Percentiles rank a stretch among this genome's conserved stretches.
Conservation (phyloP, 2,329 filamentous ascomycete genomes). For the Colletotrichum tabaci region DNA sequence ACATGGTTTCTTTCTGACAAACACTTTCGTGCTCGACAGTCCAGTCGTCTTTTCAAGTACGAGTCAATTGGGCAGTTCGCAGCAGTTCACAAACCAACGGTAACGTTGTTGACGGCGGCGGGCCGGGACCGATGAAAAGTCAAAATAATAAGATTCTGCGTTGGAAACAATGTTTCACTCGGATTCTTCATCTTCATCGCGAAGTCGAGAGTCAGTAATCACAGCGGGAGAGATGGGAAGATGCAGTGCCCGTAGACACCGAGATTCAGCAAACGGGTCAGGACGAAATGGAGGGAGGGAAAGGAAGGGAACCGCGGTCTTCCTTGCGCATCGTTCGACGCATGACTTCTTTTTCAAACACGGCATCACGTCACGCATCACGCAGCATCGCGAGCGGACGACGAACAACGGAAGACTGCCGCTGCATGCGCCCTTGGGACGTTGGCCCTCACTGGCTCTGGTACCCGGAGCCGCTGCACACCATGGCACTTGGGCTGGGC, state of each 20-base stretch:
- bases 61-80: slow-evolving; percentile 25
- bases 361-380: slow-evolving; percentile 32
- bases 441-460: slow-evolving; percentile 12
- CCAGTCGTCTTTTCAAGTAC: neutral
- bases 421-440: neutral
- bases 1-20: slow-evolving; percentile 2
- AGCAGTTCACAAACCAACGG: slow-evolving; percentile 1
- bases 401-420: neutral
- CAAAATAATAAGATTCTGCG: slow-evolving; percentile 20
- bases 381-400: neutral
- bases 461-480: neutral
- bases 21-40: slow-evolving; percentile 5
- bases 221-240: neutral
- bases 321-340: slow-evolving; percentile 15
- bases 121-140: slow-evolving; percentile 28
- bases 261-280: neutral
- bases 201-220: neutral
- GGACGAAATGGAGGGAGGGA: neutral
- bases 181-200: neutral
- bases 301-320: neutral
- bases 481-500: neutral
- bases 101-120: slow-evolving; percentile 1
- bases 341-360: slow-evolving; percentile 35
- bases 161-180: slow-evolving; percentile 27
- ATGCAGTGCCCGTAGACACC: neutral